A percentile compares a stretch with the other conserved stretches of the same genome.
Evolutionary conservation across 108 stramenopile species (phyloP).

Genomic region (Skeletonema costatum): DNA sequence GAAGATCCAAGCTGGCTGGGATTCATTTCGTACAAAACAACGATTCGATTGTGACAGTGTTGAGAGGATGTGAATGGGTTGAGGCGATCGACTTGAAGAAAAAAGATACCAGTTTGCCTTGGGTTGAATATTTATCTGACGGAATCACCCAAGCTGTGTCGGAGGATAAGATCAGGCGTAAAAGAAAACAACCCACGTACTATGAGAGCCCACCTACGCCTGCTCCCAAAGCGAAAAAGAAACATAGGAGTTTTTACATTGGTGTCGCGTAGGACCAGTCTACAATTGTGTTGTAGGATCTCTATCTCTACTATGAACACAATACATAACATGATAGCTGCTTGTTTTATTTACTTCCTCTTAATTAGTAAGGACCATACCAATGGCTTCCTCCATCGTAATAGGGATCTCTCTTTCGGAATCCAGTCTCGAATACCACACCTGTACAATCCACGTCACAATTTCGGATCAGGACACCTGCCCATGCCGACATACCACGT

Average conservation of each 20-base stretch:
- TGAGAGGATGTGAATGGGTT: neutral
- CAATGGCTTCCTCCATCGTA: constrained; percentile 78
- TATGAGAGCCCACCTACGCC: neutral
- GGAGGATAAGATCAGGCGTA: neutral
- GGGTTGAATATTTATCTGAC: neutral
- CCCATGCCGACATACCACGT: constrained; percentile 82
- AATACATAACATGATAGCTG: neutral
- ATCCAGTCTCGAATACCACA: constrained; percentile 87
- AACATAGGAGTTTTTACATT: neutral
- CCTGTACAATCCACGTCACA: constrained; percentile 83
- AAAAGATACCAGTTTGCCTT: neutral
- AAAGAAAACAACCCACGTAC: neutral
- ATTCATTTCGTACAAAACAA: neutral
- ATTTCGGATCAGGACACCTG: constrained; percentile 68
- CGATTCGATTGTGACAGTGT: neutral
- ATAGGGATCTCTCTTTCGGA: constrained; percentile 74
- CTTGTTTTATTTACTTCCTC: neutral
- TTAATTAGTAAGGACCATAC: constrained; percentile 60
- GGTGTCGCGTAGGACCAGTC: neutral
- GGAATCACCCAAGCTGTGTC: neutral
- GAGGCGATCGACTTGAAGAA: neutral
- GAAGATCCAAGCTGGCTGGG: too few relatives aligned
- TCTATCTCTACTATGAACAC: neutral
- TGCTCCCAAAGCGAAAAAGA: neutral
- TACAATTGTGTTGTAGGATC: neutral